These are phyloP conservation scores for Aspergillus sojae DNA, from an alignment of 2,329 filamentous ascomycete species.

Conservation along the genomic window DNA sequence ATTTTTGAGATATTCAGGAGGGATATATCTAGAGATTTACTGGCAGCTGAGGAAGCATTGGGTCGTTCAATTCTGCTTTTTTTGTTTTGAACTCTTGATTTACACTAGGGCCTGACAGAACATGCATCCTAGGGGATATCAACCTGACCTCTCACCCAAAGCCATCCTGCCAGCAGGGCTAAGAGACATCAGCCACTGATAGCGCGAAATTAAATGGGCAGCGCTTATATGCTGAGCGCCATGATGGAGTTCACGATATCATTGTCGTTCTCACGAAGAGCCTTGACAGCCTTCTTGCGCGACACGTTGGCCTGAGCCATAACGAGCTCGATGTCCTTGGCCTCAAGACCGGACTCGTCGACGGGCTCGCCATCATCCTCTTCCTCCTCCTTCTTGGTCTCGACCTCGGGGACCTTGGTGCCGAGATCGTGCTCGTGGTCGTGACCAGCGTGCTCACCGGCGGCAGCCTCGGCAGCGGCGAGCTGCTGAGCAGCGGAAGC, in stretches of 20 bases:
- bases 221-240: constrained; percentile 78
- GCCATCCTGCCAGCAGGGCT: constrained; percentile 30
- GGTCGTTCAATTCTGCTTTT: constrained; percentile 32
- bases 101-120: constrained; percentile 35
- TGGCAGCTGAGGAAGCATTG: neutral
- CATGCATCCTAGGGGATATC: constrained; percentile 29
- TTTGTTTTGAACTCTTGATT: constrained; percentile 37
- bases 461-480: constrained; percentile 69
- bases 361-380: constrained; percentile 96
- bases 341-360: constrained; percentile 89
- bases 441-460: constrained; percentile 62
- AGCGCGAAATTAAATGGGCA: constrained; percentile 22
- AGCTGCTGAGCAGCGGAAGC: constrained; percentile 95
- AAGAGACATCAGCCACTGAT: constrained; percentile 28
- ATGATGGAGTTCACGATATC: constrained; percentile 99
- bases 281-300: constrained; percentile 98
- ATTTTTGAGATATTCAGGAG: neutral
- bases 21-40: neutral
- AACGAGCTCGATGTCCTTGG: constrained; percentile 99
- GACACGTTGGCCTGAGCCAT: constrained; percentile 98
- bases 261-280: constrained; percentile 94
- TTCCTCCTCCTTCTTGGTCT: constrained; percentile 71
- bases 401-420: constrained; percentile 66
- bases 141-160: constrained; percentile 34
- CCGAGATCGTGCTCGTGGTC: constrained; percentile 52